Percentiles rank a stretch among this genome's conserved stretches.
Conservation (phyloP, 1,284 basidiomycete genomes). For the Moesziomyces parantarcticus region DNA sequence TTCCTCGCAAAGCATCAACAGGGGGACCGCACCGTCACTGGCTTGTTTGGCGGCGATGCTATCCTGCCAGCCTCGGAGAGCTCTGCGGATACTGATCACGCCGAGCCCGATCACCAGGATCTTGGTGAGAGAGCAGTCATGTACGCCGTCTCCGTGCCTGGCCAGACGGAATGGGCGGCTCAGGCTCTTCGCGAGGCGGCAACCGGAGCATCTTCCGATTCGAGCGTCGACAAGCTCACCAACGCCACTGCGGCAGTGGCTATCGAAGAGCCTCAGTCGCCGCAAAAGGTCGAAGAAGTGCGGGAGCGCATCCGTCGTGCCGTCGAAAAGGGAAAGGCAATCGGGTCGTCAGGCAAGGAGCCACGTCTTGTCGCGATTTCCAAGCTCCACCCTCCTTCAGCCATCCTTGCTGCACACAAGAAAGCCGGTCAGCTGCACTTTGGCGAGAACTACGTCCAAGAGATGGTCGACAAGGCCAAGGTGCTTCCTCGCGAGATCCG, state of each 20-base stretch:
- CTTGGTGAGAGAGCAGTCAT: conserved; percentile 66
- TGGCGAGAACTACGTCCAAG: conserved; percentile 97
- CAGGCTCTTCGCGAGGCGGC: conserved; percentile 21
- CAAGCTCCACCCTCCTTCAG: conserved; percentile 89
- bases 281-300: conserved; percentile 35
- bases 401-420: conserved; percentile 75
- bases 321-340: conserved; percentile 34
- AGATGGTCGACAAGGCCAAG: conserved; percentile 79
- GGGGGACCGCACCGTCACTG: conserved; percentile 44
- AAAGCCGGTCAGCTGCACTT: conserved; percentile 82
- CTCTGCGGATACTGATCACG: conserved; percentile 6
- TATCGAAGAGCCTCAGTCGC: conserved; percentile 22
- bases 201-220: not conserved
- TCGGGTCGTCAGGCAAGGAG: conserved; percentile 35
- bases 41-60: conserved; percentile 43
- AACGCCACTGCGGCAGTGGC: conserved; percentile 17
- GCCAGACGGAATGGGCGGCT: conserved; percentile 63
- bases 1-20: conserved; percentile 54
- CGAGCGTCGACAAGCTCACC: conserved; percentile 10
- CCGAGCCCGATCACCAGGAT: conserved; percentile 51
- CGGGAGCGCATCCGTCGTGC: conserved; percentile 42
- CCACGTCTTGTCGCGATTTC: conserved; percentile 86
- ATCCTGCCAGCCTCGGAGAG: conserved; percentile 4
- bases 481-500: conserved; percentile 68
- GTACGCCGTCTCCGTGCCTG: conserved; percentile 65